Conservation (phyloP, 345 rosid species). For the Capsella bursapastoris region DNA sequence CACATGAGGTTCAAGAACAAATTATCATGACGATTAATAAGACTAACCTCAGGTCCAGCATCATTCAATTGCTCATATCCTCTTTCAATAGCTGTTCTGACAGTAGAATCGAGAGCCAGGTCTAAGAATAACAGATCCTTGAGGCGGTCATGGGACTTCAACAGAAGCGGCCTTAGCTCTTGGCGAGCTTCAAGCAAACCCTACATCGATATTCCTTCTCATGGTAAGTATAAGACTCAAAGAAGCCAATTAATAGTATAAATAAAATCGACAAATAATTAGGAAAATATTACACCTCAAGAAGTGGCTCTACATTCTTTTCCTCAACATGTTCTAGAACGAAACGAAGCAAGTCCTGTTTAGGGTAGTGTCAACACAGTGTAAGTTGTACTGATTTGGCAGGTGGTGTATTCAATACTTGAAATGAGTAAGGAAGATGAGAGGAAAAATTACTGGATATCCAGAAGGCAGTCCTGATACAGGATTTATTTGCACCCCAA, state of each 20-base stretch:
- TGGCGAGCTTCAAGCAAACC: slow-evolving; percentile 98
- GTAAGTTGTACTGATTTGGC: slow-evolving; percentile 34
- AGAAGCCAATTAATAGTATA: slow-evolving; percentile 9
- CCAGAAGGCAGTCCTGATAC: slow-evolving; percentile 89
- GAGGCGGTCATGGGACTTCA: slow-evolving; percentile 73
- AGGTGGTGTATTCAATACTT: slow-evolving; percentile 23
- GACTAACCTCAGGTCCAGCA: slow-evolving; percentile 83
- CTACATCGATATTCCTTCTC: slow-evolving; percentile 48
- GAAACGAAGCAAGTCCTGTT: slow-evolving; percentile 86
- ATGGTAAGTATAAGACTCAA: slow-evolving; percentile 20
- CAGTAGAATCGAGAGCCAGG: slow-evolving; percentile 91
- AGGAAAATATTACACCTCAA: slow-evolving; percentile 64
- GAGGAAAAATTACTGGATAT: slow-evolving; percentile 65
- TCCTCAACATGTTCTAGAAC: slow-evolving; percentile 84
- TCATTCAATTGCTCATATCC: slow-evolving; percentile 82
- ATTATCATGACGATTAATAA: slow-evolving; percentile 26
- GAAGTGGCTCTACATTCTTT: slow-evolving; percentile 82
- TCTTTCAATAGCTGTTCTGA: slow-evolving; percentile 95
- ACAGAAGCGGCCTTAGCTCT: slow-evolving; percentile 79
- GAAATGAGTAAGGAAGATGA: slow-evolving; percentile 34
- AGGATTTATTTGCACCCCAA: slow-evolving; percentile 94
- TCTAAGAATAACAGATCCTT: slow-evolving; percentile 95
- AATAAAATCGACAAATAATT: not conserved
- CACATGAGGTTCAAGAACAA: slow-evolving; percentile 7
- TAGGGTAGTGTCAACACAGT: slow-evolving; percentile 36